These are phyloP conservation scores for Amylocarpus encephaloides DNA, from an alignment of 2,329 filamentous ascomycete species.

Conservation along the genomic window DNA sequence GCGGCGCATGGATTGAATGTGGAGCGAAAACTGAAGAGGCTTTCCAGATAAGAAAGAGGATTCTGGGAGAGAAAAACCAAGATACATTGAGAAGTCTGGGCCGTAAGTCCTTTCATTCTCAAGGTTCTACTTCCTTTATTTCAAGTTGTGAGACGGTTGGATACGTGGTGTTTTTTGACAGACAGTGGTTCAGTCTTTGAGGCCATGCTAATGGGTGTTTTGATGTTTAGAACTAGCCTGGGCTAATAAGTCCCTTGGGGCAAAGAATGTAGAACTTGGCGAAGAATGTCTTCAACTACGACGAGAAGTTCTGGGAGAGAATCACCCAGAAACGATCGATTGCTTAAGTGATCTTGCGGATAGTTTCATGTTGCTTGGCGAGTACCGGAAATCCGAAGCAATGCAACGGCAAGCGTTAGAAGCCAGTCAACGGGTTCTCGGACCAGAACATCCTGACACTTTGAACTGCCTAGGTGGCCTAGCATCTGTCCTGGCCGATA, in stretches of 20 bases:
- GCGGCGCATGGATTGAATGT: too few relatives aligned
- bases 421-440: constrained; percentile 10
- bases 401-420: constrained; percentile 4
- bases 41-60: too few relatives aligned
- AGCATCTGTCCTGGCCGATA: neutral
- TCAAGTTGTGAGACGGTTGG: too few relatives aligned
- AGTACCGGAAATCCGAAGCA: neutral
- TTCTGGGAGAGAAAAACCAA: too few relatives aligned
- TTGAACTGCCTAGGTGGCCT: constrained; percentile 2
- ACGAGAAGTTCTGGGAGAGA: neutral
- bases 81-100: too few relatives aligned
- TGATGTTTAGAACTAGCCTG: too few relatives aligned
- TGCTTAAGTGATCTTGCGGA: neutral
- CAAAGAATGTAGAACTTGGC: neutral
- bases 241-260: too few relatives aligned
- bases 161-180: neutral
- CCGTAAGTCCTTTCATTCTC: too few relatives aligned
- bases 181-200: neutral
- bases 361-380: neutral
- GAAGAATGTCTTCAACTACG: neutral
- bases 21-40: too few relatives aligned
- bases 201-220: too few relatives aligned
- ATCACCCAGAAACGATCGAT: constrained; percentile 2
- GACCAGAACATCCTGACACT: constrained; percentile 16
- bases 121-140: too few relatives aligned